A percentile compares a stretch with the other conserved stretches of the same genome.
Evolutionary conservation across 1,284 basidiomycete genomes (phyloP).

Genomic region (Hemileia vastatrix): DNA sequence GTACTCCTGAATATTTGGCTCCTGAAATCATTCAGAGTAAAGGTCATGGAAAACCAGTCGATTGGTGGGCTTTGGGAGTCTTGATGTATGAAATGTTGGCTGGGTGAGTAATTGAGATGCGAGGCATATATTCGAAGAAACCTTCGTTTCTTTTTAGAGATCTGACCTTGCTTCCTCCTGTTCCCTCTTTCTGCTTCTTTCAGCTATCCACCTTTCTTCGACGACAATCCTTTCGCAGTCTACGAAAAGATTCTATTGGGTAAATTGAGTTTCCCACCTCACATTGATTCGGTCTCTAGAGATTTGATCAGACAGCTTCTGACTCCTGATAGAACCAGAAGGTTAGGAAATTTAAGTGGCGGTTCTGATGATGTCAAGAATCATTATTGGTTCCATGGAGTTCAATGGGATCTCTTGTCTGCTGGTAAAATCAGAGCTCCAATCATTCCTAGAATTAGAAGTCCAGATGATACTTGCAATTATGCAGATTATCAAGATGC

Average conservation of each 20-base stretch:
- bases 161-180: neutral
- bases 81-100: slow-evolving; percentile 25
- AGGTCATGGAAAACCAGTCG: slow-evolving; percentile 24
- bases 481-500: slow-evolving; percentile 28
- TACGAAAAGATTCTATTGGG: slow-evolving; percentile 47
- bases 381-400: slow-evolving; percentile 49
- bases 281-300: slow-evolving; percentile 48
- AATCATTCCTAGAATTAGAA: slow-evolving; percentile 29
- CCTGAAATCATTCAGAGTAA: slow-evolving; percentile 23
- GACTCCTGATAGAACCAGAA: slow-evolving; percentile 47
- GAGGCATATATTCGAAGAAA: neutral
- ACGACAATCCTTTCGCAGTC: slow-evolving; percentile 31
- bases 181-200: neutral
- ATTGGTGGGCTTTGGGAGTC: slow-evolving; percentile 26
- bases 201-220: slow-evolving; percentile 24
- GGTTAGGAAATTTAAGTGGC: slow-evolving; percentile 49
- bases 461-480: slow-evolving; percentile 31
- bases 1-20: too few relatives aligned
- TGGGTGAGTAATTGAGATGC: neutral
- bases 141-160: too few relatives aligned
- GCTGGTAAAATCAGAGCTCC: slow-evolving; percentile 30
- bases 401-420: slow-evolving; percentile 24
- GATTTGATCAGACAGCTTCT: slow-evolving; percentile 49
- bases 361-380: slow-evolving; percentile 49
- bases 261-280: slow-evolving; percentile 48